Evolutionary conservation across 768 basidiomycete genomes (phyloP), one percentile per base, ranked within the genome.

Genomic region (Collybiopsis confluens): DNA sequence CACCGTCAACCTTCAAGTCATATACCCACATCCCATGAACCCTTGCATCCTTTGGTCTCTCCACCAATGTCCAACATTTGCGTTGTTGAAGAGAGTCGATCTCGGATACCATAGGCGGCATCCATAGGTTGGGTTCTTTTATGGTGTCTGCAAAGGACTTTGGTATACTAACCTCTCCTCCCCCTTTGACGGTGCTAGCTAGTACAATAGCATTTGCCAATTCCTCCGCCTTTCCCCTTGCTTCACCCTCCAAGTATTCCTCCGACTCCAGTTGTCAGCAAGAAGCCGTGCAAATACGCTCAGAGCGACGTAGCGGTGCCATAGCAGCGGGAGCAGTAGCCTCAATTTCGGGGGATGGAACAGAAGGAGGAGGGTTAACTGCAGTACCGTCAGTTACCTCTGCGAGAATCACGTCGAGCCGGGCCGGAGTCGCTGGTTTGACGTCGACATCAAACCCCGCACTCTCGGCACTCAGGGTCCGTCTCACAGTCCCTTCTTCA

Each of bases 1-100:
- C 35, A 13, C 55, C 56, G 45, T 70, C 61, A 30, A 54, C 41
- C 54, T 73, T 73, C 5, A 58, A 33, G 28, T 57, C 59, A 56
- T 62, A 71, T 11, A 63, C 58, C 62, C 62, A 62, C 56, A 61
- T 66, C 1, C 61, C 59, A 0, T 33, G 44, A 0, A 60, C 30
- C 1, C 56, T 55, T 2, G 55, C 8, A 9, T 52, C 21, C n/a
- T 46, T 27, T 18, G 45, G 45, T 15, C 15, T 11, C 15, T 46
- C 45, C 11, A 46, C 45, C 18, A 46, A 24, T 16, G 26, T 18
- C 45, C 24, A 46, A 18, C 45, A 46, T 28, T 21, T 24, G 7
- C 27, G 24, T 9, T n/a, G 8, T 4, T 27, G 13, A 6, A 46
- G n/a, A 21, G 27, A 28, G n/a, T 28, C 45, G 15, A 46, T 46